Conservation (phyloP, 2,329 filamentous ascomycete genomes). For the Whalleya microplaca region DNA sequence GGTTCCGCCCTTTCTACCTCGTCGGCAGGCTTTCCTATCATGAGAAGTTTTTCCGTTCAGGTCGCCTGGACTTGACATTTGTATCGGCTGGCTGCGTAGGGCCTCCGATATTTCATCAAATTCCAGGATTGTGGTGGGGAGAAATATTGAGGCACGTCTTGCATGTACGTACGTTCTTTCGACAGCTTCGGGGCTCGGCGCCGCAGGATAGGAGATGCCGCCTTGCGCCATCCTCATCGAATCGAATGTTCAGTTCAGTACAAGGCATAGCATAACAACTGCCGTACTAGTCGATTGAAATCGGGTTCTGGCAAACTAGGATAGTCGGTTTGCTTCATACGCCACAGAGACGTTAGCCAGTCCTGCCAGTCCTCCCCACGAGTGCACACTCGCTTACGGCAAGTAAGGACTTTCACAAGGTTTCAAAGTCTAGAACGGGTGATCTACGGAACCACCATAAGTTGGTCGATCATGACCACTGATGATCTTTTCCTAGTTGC, state of each 20-base stretch:
- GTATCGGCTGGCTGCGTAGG: constrained; percentile 7
- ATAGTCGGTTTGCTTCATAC: no score
- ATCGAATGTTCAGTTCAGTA: background rate
- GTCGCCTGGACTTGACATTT: constrained; percentile 1
- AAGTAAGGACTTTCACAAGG: background rate
- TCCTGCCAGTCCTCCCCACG: background rate
- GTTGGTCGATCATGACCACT: background rate
- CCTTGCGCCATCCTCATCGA: background rate
- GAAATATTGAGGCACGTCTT: background rate
- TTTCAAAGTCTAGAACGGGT: background rate
- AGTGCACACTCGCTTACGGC: background rate
- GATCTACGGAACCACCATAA: background rate
- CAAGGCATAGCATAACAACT: background rate
- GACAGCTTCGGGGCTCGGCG: background rate
- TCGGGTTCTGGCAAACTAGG: background rate
- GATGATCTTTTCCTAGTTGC: background rate
- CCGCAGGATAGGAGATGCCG: background rate
- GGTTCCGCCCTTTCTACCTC: constrained; percentile 21
- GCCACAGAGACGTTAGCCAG: no score
- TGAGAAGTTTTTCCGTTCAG: constrained; percentile 19
- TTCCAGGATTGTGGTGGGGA: background rate
- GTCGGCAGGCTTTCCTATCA: constrained; percentile 22
- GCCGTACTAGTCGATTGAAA: background rate
- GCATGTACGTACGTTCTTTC: background rate
- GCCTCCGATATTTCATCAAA: constrained; percentile 17